Conservation (phyloP, 2,329 filamentous ascomycete genomes). For the Trichoderma afroharzianum region DNA sequence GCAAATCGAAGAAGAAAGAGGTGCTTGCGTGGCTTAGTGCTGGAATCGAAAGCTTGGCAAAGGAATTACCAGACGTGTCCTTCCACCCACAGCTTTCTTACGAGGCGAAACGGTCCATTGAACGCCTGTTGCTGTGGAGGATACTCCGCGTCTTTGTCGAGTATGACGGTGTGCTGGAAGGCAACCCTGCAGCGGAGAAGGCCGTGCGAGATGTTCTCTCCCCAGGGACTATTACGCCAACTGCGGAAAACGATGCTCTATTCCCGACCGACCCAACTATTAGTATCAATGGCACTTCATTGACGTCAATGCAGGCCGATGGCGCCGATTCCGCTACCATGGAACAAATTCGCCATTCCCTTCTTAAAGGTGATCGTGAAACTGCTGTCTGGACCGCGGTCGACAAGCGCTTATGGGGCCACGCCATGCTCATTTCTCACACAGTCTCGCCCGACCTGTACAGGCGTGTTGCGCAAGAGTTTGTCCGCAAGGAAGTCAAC, state of each 20-base stretch:
- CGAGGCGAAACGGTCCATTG: constrained; percentile 68
- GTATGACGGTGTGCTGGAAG: constrained; percentile 78
- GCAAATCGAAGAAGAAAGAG: constrained; percentile 95
- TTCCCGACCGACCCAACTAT: constrained; percentile 26
- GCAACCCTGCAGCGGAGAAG: constrained; percentile 65
- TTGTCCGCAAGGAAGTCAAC: constrained; percentile 92
- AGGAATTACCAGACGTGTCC: constrained; percentile 46
- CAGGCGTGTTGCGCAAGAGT: constrained; percentile 92
- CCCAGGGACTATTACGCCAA: constrained; percentile 42
- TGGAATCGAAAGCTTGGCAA: constrained; percentile 73
- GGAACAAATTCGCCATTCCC: constrained; percentile 66
- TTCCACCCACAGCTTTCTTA: constrained; percentile 51
- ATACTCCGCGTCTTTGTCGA: constrained; percentile 78
- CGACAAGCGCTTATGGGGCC: constrained; percentile 91
- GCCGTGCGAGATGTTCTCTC: constrained; percentile 72
- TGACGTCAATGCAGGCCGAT: constrained; percentile 53
- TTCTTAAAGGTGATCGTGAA: constrained; percentile 80
- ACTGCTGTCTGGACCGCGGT: constrained; percentile 91
- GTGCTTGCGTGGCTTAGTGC: constrained; percentile 72
- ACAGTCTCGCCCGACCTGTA: constrained; percentile 78
- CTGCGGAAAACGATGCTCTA: constrained; percentile 26
- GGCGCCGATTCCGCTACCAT: constrained; percentile 66
- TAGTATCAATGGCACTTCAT: constrained; percentile 25
- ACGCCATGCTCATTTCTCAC: constrained; percentile 85
- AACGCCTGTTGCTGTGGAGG: constrained; percentile 84